Evolutionary conservation across 208 protist genomes (phyloP).

Genomic region (Acanthamoeba rhysodes): DNA sequence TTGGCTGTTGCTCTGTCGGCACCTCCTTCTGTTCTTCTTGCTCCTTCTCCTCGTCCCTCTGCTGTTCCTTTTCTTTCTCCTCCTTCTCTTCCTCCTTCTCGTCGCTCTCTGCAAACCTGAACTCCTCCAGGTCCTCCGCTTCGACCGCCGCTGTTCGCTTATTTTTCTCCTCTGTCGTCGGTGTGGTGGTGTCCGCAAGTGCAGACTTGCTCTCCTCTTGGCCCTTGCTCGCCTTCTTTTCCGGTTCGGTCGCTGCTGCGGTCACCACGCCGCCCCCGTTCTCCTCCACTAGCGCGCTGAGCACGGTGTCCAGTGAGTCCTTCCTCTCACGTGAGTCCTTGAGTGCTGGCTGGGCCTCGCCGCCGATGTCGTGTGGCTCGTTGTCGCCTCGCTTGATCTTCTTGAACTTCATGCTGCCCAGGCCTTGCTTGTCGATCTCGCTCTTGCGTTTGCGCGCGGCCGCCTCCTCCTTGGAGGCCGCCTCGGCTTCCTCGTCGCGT

Average conservation of each 20-base stretch:
- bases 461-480: not conserved
- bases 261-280: too few species aligned
- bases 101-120: not conserved
- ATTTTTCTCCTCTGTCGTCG: not conserved
- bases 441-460: not conserved
- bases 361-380: not conserved
- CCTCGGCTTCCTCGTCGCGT: not conserved
- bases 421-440: not conserved
- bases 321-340: too few species aligned
- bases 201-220: too few species aligned
- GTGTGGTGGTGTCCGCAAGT: not conserved
- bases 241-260: too few species aligned
- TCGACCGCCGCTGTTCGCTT: not conserved
- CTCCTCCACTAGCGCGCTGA: too few species aligned
- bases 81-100: not conserved
- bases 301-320: too few species aligned
- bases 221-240: too few species aligned
- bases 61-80: not conserved
- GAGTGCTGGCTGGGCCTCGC: too few species aligned
- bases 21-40: not conserved
- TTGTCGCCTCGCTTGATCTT: not conserved
- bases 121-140: not conserved
- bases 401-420: constrained; percentile 17
- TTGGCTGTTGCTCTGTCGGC: not conserved
- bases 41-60: not conserved